Base-by-base conservation (phyloP, 2,329 filamentous ascomycete genomes). In the Talaromyces sp. region DNA sequence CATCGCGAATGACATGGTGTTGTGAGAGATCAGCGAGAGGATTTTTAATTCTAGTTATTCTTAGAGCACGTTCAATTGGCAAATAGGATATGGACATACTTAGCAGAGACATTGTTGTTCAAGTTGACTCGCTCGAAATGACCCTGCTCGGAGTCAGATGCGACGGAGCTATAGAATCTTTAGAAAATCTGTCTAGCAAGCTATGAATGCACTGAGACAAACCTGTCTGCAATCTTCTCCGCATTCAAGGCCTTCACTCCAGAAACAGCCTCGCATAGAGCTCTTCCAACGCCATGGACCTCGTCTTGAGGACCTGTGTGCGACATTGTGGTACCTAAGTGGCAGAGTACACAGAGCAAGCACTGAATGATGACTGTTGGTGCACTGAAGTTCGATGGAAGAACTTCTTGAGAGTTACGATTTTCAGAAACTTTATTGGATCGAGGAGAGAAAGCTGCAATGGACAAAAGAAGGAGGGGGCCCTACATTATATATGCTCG, bases 31-130 rank as follows among this genome's bases (percentile, higher is more conserved):
- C 75, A 9, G 79, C 78, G 4, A 82, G 72, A 54, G 81, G 80
- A 57, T 82, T 82, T 63, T 80, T 79, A 70, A 82, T 81, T 66
- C 79, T 82, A 24, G 22, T 13, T n/a, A 27, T 27, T 33, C 45
- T 50, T 50, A 35, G 50, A 16, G 19, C 37, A 7, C 45, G n/a
- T 3, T 5, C 10, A 19, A 19, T 3, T 33, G 35, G 14, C n/a
- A 13, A n/a, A n/a, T 10, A 27, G 45, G 3, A 37, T 16, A 43
- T 48, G 3, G 7, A 66, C 68, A 58, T 69, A 73, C 72, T 67
- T 71, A 11, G 70, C 72, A 1, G 71, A 71, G 3, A 70, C n/a
- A 56, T 73, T 73, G 59, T 70, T 72, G n/a, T 72, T 69, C 16
- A 73, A 61, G 45, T 70, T 69, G 33, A 73, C 65, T 58, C 68